Evolutionary conservation across 108 stramenopile genomes (phyloP).

Genomic region (Parietichytrium sp.): DNA sequence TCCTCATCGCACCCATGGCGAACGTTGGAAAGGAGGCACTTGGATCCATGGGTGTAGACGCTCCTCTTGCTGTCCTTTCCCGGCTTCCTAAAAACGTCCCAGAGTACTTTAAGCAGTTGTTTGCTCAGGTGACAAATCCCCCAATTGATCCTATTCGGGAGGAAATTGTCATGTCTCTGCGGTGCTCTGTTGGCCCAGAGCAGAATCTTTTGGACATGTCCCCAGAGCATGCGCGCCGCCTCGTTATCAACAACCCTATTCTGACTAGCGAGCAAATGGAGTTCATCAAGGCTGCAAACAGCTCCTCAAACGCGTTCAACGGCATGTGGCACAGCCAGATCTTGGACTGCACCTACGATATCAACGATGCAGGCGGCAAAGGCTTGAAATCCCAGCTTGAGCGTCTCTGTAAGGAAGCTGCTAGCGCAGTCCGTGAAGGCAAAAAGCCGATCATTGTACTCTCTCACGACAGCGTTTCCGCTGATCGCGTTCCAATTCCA

Average conservation of each 20-base stretch:
- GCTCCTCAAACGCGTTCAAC: constrained; percentile 64
- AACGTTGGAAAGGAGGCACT: constrained; percentile 88
- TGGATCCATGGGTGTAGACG: constrained; percentile 96
- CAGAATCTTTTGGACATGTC: constrained; percentile 81
- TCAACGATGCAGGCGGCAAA: constrained; percentile 76
- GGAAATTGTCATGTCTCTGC: constrained; percentile 95
- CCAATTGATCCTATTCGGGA: constrained; percentile 97
- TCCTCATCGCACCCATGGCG: constrained; percentile 87
- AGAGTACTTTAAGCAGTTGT: constrained; percentile 98
- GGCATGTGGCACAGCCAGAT: constrained; percentile 73
- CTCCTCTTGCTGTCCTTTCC: constrained; percentile 89
- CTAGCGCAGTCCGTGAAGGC: constrained; percentile 81
- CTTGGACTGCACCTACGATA: constrained; percentile 84
- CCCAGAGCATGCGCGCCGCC: constrained; percentile 74
- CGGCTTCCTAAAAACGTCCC: constrained; percentile 83
- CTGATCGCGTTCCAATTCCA: constrained; percentile 85
- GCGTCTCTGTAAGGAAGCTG: constrained; percentile 85
- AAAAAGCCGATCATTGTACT: constrained; percentile 77
- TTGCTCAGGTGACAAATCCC: constrained; percentile 97
- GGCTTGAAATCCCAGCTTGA: constrained; percentile 86
- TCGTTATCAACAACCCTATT: constrained; percentile 83
- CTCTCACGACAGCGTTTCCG: constrained; percentile 78
- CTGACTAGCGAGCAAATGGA: constrained; percentile 87
- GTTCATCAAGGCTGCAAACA: constrained; percentile 79
- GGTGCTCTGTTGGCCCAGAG: constrained; percentile 89